Evolutionary conservation across 345 rosid species (phyloP).

Genomic region (Xanthoceras sorbifolium): DNA sequence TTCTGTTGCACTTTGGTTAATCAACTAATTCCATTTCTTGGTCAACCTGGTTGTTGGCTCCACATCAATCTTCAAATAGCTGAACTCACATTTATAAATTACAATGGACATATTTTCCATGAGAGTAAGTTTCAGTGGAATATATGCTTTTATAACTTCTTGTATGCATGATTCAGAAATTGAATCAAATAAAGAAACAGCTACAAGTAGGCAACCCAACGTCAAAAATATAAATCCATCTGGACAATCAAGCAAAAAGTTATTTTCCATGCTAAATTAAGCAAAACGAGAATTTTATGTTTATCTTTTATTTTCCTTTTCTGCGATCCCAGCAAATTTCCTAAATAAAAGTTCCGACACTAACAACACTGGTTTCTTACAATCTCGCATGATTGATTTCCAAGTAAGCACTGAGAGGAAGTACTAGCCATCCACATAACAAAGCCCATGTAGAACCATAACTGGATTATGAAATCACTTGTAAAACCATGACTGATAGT

Average conservation of each 20-base stretch:
- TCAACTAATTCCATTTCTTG: no score
- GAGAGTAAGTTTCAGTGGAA: no score
- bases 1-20: no score
- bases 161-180: not conserved
- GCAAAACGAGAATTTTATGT: not conserved
- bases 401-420: not conserved
- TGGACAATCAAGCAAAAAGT: not conserved
- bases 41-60: no score
- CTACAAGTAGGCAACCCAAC: no score
- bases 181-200: not conserved
- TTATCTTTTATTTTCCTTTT: not conserved
- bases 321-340: not conserved
- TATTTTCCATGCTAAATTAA: not conserved
- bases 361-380: not conserved
- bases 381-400: not conserved
- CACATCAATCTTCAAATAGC: no score
- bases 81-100: no score
- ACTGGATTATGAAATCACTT: not conserved
- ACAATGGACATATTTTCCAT: no score
- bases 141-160: not conserved
- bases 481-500: not conserved
- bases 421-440: not conserved
- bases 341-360: not conserved
- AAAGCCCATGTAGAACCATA: not conserved
- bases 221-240: not conserved